Evolutionary conservation across 164 flowering plant genomes (phyloP), one percentile per base, ranked within the genome.

Genomic region (Amborella trichopoda): DNA sequence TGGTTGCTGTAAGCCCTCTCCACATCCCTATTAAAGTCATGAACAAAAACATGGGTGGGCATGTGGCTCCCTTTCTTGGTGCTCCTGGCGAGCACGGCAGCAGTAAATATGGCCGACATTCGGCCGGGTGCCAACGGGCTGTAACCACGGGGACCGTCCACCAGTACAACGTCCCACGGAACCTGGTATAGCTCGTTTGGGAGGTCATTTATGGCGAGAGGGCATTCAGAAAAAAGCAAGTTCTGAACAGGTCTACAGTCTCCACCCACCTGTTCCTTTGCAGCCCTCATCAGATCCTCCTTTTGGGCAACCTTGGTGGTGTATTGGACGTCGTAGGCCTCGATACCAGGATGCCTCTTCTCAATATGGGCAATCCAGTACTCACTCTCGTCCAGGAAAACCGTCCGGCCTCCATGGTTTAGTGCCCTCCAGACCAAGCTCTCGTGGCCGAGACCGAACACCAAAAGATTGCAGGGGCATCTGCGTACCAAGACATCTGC

Each of bases 231-330:
- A 68, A 87, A 91, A 23, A 87, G 51, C 2, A 87, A 65, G 30
- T 91, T 87, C 67, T 91, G 96, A 13, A 87, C 96, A 0, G 94
- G 96, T 32, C 81, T 56, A 56, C 99, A 91, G 40, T 84, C 96
- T 39, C 77, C 75, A 0, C 50, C 50, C 1, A 65, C 50, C 39
- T 77, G 83, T 37, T 84, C 83, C 37, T 62, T 77, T 1, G 73
- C 74, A 0, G 73, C 40, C 0, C 65, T 58, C 0, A 84, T 50
- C 0, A 84, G 70, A 36, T 78, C 88, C 17, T 46, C 42, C 52
- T 61, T 38, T 17, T 91, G 83, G 24, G 67, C 63, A 44, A 73
- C 62, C 52, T 78, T 80, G 4, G 99, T 87, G 3, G 95, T 71
- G 83, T 65, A 91, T 26, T 70, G 81, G 0, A 91, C 79, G 48